phyloP scores from a whole-genome alignment of 768 basidiomycete species.

The Hericium coralloides region DNA sequence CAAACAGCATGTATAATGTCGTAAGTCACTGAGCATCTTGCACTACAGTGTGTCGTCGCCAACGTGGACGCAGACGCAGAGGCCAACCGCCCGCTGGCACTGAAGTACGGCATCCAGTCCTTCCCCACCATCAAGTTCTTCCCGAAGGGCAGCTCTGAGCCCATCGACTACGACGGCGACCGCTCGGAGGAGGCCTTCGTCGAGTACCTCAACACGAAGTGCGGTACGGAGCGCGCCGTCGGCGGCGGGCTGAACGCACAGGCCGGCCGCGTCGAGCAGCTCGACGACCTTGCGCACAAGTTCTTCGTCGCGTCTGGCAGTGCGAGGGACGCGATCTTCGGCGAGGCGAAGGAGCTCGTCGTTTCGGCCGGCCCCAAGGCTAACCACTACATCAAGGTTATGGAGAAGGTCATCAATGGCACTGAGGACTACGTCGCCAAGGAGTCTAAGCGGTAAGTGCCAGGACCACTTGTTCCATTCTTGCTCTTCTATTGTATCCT shows the following conservation, averaged over 20 bases:
- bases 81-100: constrained; percentile 62
- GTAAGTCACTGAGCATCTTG: constrained; percentile 7
- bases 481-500: constrained; percentile 8
- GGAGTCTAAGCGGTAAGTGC: constrained; percentile 69
- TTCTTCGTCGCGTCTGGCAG: constrained; percentile 58
- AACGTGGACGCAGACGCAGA: constrained; percentile 87
- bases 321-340: constrained; percentile 50
- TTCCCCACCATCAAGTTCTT: constrained; percentile 98
- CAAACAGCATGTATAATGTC: background rate
- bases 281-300: constrained; percentile 69
- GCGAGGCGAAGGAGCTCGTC: constrained; percentile 53
- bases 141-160: constrained; percentile 53
- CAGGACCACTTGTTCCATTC: background rate
- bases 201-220: constrained; percentile 74
- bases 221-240: constrained; percentile 75
- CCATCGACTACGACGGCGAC: constrained; percentile 58
- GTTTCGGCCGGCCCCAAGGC: constrained; percentile 41
- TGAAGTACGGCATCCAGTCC: constrained; percentile 61
- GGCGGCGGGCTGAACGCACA: constrained; percentile 76
- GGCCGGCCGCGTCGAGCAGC: constrained; percentile 74
- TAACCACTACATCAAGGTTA: constrained; percentile 80
- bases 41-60: constrained; percentile 70
- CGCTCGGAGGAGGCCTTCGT: constrained; percentile 73
- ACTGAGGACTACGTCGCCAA: constrained; percentile 74
- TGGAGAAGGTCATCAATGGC: constrained; percentile 75